Base-by-base conservation (phyloP, 1,284 basidiomycete species). In the Ustilago nuda region DNA sequence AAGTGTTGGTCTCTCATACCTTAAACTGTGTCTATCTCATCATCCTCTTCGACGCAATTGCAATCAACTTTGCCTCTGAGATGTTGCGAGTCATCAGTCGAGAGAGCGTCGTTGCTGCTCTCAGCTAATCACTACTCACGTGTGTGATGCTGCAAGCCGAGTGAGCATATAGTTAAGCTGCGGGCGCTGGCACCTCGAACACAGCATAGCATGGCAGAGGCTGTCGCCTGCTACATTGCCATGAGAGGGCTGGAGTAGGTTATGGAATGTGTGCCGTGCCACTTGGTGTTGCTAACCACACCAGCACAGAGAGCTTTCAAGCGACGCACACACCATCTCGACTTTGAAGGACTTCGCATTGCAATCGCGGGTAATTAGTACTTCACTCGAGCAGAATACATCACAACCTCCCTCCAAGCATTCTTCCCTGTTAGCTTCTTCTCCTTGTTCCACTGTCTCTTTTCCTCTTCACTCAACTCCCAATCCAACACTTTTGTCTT, bases 311-410 rank as follows among this genome's bases (percentile, higher is more conserved):
- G 39, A 17, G 8, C 43, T n/a, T 45, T 19, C 17, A 45, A 45
- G 17, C n/a, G 6, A 45, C n/a, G 43, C 43, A 19, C 11, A 19
- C 7, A 19, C 8, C 43, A 8, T 19, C 7, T 37, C 39, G 15
- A 3, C 37, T 35, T 5, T 36, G 3, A 27, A 8, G 8, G 46
- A 30, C n/a, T 23, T 27, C 5, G n/a, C 19, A 30, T 27, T 30
- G 46, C 46, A 48, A 19, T 23, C 4, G 27, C 11, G 17, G 13
- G 8, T 9, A 9, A n/a, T 50, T 56, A 76, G 41, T 76, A 76
- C 74, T 76, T 76, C n/a, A 76, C 74, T 53, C 74, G 41, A n/a
- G 74, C 74, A 27, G 69, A 72, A 56, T 76, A 76, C 74, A 76
- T 69, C 32, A 59, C 57, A 3, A 76, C 74, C 13, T 76, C 65